A percentile compares a stretch with the other conserved stretches of the same genome.
phyloP scores from a whole-genome alignment of 371 early-diverging fungal genomes.

The Fennellomyces sp. region DNA sequence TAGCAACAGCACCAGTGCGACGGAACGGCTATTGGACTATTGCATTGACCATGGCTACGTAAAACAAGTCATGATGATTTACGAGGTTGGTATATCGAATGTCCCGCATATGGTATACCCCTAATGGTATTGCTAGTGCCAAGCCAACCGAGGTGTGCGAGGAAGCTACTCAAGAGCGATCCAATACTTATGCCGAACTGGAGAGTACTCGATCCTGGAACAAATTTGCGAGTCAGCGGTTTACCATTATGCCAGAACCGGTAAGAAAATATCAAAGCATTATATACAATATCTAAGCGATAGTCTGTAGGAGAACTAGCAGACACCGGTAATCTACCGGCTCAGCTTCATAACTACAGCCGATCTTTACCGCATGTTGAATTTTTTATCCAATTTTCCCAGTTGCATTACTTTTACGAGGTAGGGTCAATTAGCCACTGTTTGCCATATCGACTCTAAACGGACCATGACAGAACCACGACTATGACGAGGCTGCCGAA shows the following conservation, averaged over 20 bases:
- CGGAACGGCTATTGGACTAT: not conserved
- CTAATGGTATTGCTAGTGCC: not conserved
- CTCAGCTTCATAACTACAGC: not conserved
- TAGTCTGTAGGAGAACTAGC: not conserved
- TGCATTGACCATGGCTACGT: not conserved
- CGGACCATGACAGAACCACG: not conserved
- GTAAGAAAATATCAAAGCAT: not conserved
- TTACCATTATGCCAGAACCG: not conserved
- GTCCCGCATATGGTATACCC: not conserved
- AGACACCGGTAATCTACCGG: not conserved
- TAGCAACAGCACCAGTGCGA: not conserved
- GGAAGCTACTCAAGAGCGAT: not conserved
- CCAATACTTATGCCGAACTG: not conserved
- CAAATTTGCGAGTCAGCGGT: not conserved
- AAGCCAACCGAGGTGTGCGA: not conserved
- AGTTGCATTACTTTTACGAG: not conserved
- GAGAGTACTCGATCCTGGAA: not conserved
- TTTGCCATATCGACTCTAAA: too few relatives aligned
- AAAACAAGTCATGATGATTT: not conserved
- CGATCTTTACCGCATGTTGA: not conserved
- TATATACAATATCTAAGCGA: not conserved
- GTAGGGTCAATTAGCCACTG: too few relatives aligned
- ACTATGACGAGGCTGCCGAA: not conserved
- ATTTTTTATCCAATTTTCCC: not conserved
- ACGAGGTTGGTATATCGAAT: not conserved